phyloP scores from a whole-genome alignment of 257 asterid species.

The Solanum appendiculatum region DNA sequence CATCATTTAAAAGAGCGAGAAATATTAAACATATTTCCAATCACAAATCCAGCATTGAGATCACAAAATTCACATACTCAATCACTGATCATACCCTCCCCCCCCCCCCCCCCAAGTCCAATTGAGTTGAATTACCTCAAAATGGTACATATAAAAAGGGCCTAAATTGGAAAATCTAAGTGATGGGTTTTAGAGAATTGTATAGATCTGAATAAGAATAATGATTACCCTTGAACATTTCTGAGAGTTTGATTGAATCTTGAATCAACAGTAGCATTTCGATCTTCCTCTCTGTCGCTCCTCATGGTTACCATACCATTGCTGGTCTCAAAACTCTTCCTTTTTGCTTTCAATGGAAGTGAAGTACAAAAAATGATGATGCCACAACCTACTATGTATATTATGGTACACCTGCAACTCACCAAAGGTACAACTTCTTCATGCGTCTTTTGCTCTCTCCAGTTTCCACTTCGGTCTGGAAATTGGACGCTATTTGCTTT shows the following conservation, averaged over 20 bases:
- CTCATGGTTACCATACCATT: neutral
- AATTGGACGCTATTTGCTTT: neutral
- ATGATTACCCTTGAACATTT: conserved; percentile 86
- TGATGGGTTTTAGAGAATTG: conserved; percentile 19
- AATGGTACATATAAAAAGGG: neutral
- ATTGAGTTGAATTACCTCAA: neutral
- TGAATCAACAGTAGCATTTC: conserved; percentile 59
- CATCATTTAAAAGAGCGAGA: neutral
- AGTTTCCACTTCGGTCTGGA: neutral
- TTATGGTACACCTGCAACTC: neutral
- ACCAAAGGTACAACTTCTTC: neutral
- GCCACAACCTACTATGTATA: neutral
- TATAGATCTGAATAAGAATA: neutral
- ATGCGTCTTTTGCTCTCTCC: neutral
- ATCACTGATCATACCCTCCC: conserved; percentile 6
- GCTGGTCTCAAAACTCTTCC: neutral
- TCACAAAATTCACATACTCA: neutral
- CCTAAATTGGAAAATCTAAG: neutral
- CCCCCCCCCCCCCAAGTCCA: too few relatives aligned
- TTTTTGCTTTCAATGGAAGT: neutral
- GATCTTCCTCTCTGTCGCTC: conserved; percentile 32
- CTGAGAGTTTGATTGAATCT: conserved; percentile 91
- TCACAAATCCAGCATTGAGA: neutral
- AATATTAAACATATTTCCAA: neutral
- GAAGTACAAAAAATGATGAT: neutral